phyloP scores from a whole-genome alignment of 108 stramenopile genomes.

The Cyclostephanos invisitatus region DNA sequence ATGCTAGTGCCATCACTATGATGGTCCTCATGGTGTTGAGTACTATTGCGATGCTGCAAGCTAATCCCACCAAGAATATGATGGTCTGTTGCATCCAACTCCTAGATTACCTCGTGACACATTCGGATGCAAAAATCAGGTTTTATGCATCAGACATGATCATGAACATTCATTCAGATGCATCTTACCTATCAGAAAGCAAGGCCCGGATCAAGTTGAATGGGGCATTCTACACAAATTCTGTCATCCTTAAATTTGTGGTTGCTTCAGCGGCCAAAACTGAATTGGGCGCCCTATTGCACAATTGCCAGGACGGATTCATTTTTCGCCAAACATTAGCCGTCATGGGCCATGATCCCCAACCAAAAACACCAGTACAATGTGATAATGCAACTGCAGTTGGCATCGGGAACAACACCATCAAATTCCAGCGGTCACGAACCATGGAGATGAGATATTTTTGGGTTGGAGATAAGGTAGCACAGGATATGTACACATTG shows the following conservation, averaged over 20 bases:
- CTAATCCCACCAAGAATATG: too few relatives aligned
- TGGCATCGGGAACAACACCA: neutral
- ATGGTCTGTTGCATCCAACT: too few relatives aligned
- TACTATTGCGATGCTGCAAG: too few relatives aligned
- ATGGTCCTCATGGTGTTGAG: too few relatives aligned
- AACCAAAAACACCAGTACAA: constrained; percentile 1
- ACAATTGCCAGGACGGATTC: neutral
- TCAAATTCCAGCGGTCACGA: neutral
- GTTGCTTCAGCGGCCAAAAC: neutral
- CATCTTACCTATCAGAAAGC: neutral
- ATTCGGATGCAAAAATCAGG: neutral
- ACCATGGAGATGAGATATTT: neutral
- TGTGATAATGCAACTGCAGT: constrained; percentile 1
- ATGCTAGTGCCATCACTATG: too few relatives aligned
- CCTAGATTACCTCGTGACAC: neutral
- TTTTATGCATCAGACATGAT: neutral
- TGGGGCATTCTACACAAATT: neutral
- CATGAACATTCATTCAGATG: constrained; percentile 2
- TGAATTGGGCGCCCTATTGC: neutral
- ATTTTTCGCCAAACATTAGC: neutral
- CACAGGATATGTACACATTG: neutral
- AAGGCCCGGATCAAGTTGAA: neutral
- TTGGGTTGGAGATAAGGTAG: neutral
- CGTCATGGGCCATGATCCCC: neutral
- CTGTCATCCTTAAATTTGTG: neutral